phyloP scores from a whole-genome alignment of 176 grass and related monocot species.

The Avena insularis region DNA sequence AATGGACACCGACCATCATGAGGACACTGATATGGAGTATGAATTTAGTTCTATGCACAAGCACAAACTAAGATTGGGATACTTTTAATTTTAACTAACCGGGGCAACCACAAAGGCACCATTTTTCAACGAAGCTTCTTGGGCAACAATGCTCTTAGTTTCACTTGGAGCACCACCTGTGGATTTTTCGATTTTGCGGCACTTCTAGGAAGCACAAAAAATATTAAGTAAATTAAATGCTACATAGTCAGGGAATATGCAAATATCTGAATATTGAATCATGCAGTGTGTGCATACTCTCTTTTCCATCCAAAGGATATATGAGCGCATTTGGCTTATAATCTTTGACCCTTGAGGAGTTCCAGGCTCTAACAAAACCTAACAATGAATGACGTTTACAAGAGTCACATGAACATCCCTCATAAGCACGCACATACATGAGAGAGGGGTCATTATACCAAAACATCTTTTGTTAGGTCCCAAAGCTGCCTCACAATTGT shows the following conservation, averaged over 20 bases:
- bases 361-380: conserved; percentile 97
- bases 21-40: conserved; percentile 64
- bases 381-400: conserved; percentile 33
- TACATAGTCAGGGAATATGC: conserved; percentile 7
- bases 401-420: conserved; percentile 12
- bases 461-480: conserved; percentile 91
- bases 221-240: conserved; percentile 39
- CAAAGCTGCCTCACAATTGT: conserved; percentile 93
- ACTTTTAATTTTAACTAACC: conserved; percentile 60
- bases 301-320: conserved; percentile 98
- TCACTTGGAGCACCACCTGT: conserved; percentile 44
- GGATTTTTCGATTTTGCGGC: conserved; percentile 63
- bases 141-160: conserved; percentile 58
- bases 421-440: background rate
- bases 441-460: conserved; percentile 60
- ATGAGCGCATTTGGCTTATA: conserved; percentile 95
- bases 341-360: conserved; percentile 98
- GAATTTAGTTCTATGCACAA: conserved; percentile 20
- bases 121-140: conserved; percentile 55
- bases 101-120: conserved; percentile 94
- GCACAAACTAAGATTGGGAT: background rate
- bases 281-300: conserved; percentile 63
- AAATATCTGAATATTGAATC: conserved; percentile 34
- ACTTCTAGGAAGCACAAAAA: conserved; percentile 43
- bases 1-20: conserved; percentile 92